Conservation (phyloP, 345 rosid species). For the Turnera subulata region DNA sequence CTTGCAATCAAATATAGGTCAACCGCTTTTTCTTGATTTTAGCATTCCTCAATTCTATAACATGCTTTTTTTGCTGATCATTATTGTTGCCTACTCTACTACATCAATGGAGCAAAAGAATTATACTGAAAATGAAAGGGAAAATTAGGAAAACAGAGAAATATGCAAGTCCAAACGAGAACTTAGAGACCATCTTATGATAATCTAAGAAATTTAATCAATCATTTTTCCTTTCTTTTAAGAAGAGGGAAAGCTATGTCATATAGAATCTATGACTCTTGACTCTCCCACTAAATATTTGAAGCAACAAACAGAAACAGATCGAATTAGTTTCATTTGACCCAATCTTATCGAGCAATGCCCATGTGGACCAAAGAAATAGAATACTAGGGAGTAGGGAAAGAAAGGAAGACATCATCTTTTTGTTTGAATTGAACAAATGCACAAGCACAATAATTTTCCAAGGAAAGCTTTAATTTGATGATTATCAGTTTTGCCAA, state of each 20-base stretch:
- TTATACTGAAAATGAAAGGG: neutral
- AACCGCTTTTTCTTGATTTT: slow-evolving; percentile 26
- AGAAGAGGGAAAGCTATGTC: slow-evolving; percentile 5
- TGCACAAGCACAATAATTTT: slow-evolving; percentile 9
- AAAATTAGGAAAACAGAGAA: neutral
- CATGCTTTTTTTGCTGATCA: slow-evolving; percentile 24
- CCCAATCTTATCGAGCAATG: slow-evolving; percentile 15
- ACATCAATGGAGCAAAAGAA: neutral
- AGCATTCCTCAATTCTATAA: slow-evolving; percentile 21
- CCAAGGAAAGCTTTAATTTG: neutral
- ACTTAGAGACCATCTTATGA: neutral
- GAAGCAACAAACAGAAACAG: slow-evolving; percentile 8
- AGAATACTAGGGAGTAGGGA: neutral
- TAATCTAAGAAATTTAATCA: neutral
- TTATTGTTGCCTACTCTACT: slow-evolving; percentile 14
- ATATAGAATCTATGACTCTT: slow-evolving; percentile 38
- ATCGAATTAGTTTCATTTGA: slow-evolving; percentile 27
- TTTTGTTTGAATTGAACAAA: too few species aligned
- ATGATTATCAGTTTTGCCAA: neutral
- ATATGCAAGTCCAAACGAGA: neutral
- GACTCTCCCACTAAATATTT: slow-evolving; percentile 52
- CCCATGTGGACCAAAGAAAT: slow-evolving; percentile 21
- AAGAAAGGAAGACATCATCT: neutral
- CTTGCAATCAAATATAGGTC: slow-evolving; percentile 31
- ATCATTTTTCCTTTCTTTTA: slow-evolving; percentile 22